Evolutionary conservation across 2,329 filamentous ascomycete species (phyloP).

Genomic region (Metarhizium rileyi): DNA sequence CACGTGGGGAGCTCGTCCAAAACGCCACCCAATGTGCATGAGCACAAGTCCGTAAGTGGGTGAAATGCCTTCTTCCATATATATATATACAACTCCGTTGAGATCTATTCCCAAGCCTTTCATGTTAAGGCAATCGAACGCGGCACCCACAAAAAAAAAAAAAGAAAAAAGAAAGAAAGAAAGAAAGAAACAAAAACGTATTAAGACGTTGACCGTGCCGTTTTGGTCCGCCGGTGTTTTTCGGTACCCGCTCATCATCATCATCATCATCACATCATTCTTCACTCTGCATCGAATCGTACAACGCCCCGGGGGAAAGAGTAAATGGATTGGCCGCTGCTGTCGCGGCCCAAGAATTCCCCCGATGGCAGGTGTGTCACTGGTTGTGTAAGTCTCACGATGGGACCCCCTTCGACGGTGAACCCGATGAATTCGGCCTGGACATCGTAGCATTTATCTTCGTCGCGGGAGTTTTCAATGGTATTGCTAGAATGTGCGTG

Average conservation of each 20-base stretch:
- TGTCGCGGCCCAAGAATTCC: conserved; percentile 27
- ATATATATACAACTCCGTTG: no score
- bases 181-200: no score
- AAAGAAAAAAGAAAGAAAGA: no score
- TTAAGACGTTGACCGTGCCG: no score
- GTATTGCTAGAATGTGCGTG: conserved; percentile 20
- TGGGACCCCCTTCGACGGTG: conserved; percentile 35
- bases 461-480: conserved; percentile 22
- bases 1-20: no score
- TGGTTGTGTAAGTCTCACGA: conserved; percentile 32
- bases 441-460: conserved; percentile 22
- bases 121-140: no score
- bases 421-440: conserved; percentile 33
- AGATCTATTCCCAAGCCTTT: no score
- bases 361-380: conserved; percentile 21
- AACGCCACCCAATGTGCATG: no score
- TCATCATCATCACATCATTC: neutral
- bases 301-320: conserved; percentile 27
- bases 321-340: conserved; percentile 26
- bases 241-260: neutral
- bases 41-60: no score
- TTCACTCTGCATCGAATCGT: conserved; percentile 19
- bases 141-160: no score
- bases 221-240: no score
- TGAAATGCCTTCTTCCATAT: no score